phyloP scores from a whole-genome alignment of 345 rosid species.

The Limnanthes douglasii region DNA sequence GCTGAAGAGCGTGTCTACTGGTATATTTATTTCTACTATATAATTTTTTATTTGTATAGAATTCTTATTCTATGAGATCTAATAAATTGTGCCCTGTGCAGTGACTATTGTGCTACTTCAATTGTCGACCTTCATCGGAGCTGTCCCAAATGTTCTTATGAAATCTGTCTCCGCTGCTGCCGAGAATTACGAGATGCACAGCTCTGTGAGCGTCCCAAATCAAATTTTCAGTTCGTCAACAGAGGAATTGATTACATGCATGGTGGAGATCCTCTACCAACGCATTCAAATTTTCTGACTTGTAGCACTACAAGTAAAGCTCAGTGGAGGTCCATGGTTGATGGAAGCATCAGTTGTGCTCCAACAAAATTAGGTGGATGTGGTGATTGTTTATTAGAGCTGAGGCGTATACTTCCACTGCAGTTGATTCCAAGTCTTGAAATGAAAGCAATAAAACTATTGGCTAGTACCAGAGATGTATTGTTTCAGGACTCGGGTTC shows the following conservation, averaged over 20 bases:
- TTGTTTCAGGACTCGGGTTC: conserved; percentile 7
- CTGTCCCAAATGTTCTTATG: conserved; percentile 59
- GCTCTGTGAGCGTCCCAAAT: conserved; percentile 24
- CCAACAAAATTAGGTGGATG: conserved; percentile 67
- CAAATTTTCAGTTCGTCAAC: conserved; percentile 21
- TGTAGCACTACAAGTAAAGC: conserved; percentile 12
- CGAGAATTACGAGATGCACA: conserved; percentile 48
- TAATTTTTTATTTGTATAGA: background rate
- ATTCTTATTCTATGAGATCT: conserved; percentile 2
- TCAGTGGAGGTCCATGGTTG: conserved; percentile 25
- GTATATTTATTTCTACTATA: conserved; percentile 14
- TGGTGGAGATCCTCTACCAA: conserved; percentile 37
- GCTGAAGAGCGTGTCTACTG: conserved; percentile 71
- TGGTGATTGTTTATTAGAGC: conserved; percentile 44
- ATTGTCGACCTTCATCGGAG: conserved; percentile 73
- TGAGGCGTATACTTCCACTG: conserved; percentile 36
- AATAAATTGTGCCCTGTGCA: conserved; percentile 12
- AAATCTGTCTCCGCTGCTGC: conserved; percentile 75
- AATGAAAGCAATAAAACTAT: conserved; percentile 17
- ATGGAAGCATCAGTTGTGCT: conserved; percentile 61
- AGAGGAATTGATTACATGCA: conserved; percentile 55
- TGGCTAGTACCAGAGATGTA: conserved; percentile 10
- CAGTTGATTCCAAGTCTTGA: conserved; percentile 38
- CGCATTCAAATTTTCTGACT: conserved; percentile 4
- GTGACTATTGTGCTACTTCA: conserved; percentile 84